These are phyloP conservation scores for Mimosa pudica DNA, from an alignment of 306 rosid species.

Conservation along the genomic window DNA sequence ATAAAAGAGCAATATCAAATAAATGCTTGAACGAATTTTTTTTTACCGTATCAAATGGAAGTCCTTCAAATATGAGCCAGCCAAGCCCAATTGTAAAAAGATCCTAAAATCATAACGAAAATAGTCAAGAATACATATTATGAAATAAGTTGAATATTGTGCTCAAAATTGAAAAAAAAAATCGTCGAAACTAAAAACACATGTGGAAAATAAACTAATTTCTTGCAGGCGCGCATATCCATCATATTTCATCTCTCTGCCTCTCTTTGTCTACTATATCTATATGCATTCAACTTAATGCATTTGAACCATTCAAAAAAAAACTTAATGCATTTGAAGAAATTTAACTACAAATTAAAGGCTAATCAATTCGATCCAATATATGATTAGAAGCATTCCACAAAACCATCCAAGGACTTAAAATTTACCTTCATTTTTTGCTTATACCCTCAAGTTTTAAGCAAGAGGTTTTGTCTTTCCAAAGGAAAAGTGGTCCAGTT, in stretches of 20 bases:
- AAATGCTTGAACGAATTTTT: neutral
- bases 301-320: too few species aligned
- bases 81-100: conserved; percentile 58
- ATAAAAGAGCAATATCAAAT: neutral
- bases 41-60: conserved; percentile 59
- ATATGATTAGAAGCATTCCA: neutral
- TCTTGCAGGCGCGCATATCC: neutral
- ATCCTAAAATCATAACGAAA: conserved; percentile 39
- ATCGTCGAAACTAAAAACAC: too few species aligned
- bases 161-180: neutral
- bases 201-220: neutral
- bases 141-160: too few species aligned
- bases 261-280: too few species aligned
- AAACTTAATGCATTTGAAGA: neutral
- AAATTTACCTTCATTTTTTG: too few species aligned
- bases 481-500: too few species aligned
- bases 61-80: conserved; percentile 65
- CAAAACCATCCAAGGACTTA: neutral
- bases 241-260: too few species aligned
- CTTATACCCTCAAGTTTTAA: too few species aligned
- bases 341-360: neutral
- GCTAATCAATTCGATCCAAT: neutral
- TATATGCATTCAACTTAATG: neutral
- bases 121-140: too few species aligned
- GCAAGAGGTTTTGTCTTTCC: too few species aligned